A percentile compares a stretch with the other conserved stretches of the same genome.
Evolutionary conservation across 768 basidiomycete species (phyloP).

Genomic region (Mycena latifolia): DNA sequence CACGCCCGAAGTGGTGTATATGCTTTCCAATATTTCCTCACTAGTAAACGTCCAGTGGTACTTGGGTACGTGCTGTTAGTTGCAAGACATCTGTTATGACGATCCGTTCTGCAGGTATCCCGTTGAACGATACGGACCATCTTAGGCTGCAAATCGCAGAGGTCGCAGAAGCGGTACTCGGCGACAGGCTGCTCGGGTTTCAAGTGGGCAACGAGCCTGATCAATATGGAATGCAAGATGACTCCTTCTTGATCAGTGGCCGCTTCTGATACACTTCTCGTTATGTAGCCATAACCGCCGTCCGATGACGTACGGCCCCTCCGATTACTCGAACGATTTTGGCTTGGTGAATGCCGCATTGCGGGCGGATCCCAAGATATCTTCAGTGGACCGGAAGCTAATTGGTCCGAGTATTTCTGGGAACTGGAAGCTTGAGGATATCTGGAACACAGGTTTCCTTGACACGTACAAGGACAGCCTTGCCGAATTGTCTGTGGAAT

Average conservation of each 20-base stretch:
- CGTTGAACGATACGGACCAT: slow-evolving; percentile 75
- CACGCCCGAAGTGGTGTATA: slow-evolving; percentile 70
- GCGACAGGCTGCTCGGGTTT: slow-evolving; percentile 73
- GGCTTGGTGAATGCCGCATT: slow-evolving; percentile 58
- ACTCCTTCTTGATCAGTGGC: not conserved
- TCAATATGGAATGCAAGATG: slow-evolving; percentile 30
- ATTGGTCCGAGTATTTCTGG: slow-evolving; percentile 67
- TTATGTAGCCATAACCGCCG: slow-evolving; percentile 47
- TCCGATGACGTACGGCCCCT: slow-evolving; percentile 52
- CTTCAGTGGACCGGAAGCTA: slow-evolving; percentile 57
- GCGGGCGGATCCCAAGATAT: slow-evolving; percentile 48
- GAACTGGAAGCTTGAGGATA: slow-evolving; percentile 63
- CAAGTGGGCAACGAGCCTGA: slow-evolving; percentile 62
- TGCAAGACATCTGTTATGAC: slow-evolving; percentile 36
- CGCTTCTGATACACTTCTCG: not conserved
- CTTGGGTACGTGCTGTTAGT: slow-evolving; percentile 41
- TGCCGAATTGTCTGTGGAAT: slow-evolving; percentile 24
- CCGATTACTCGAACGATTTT: slow-evolving; percentile 69
- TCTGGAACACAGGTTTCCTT: slow-evolving; percentile 71
- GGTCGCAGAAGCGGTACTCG: slow-evolving; percentile 74
- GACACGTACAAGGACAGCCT: slow-evolving; percentile 11
- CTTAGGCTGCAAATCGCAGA: slow-evolving; percentile 70
- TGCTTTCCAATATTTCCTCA: slow-evolving; percentile 63
- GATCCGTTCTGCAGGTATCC: slow-evolving; percentile 68
- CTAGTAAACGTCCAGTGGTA: slow-evolving; percentile 63